Evolutionary conservation across 495 filamentous ascomycete species (phyloP).

Genomic region (Rusavskia elegans): DNA sequence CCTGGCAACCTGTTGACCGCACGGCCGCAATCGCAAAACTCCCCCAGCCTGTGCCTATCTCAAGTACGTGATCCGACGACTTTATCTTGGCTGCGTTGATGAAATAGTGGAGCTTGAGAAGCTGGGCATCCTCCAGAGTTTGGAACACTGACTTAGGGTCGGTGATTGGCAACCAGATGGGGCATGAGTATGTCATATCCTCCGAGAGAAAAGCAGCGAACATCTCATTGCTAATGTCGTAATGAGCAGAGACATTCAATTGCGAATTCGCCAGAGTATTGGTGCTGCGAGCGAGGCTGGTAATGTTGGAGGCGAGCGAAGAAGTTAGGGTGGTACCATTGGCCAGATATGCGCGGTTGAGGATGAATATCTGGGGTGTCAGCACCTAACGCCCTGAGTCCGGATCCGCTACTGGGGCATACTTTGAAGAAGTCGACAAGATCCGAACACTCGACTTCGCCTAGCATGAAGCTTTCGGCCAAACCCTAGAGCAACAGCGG

Average conservation of each 20-base stretch:
- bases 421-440: constrained; percentile 50
- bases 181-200: constrained; percentile 66
- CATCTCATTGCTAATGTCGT: constrained; percentile 61
- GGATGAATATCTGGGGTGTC: constrained; percentile 40
- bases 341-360: constrained; percentile 38
- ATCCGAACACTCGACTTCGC: constrained; percentile 45
- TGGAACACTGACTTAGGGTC: constrained; percentile 25
- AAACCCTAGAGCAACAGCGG: constrained; percentile 32
- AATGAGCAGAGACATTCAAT: constrained; percentile 52
- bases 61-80: constrained; percentile 45
- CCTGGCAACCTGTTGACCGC: constrained; percentile 38
- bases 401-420: not conserved
- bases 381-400: constrained; percentile 2
- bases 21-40: constrained; percentile 49
- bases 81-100: constrained; percentile 44
- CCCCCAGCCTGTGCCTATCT: constrained; percentile 59
- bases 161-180: constrained; percentile 40
- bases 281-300: constrained; percentile 35
- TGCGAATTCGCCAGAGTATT: constrained; percentile 51
- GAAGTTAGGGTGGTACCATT: constrained; percentile 44
- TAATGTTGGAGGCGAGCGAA: constrained; percentile 32
- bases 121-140: constrained; percentile 45
- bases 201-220: constrained; percentile 55
- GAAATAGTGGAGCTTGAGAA: constrained; percentile 44
- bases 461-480: constrained; percentile 55